Base-by-base conservation (phyloP, 495 filamentous ascomycete species). In the Saxophila tyrrhenica region DNA sequence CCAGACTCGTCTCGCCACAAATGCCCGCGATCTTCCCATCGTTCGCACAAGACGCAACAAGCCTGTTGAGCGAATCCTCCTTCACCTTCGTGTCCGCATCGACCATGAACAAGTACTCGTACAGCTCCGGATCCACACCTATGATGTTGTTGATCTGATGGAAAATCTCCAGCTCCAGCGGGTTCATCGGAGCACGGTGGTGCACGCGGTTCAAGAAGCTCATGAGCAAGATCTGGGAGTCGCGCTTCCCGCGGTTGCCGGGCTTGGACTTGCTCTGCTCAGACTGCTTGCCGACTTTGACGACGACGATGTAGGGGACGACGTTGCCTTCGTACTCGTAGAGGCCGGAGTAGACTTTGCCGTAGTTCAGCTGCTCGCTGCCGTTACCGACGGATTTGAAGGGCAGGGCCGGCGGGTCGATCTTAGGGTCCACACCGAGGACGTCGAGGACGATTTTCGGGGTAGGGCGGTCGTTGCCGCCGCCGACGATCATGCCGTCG, bases 121-220 rank as follows among this genome's bases (percentile, higher is more conserved):
- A 98, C 9, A 98, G 79, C 65, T 95, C 89, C 19, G 92, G 92
- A 61, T 98, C 89, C 24, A 98, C 92, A 57, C 92, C 92, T 59
- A 98, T 98, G 62, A 98, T 86, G 65, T 98, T 98, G 73, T 94
- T 94, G 74, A 98, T 91, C 67, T 98, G 92, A 60, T 98, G 91
- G 75, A 94, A 95, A 73, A 97, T 91, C 66, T 98, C 92, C 20
- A 98, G 77, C 68, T 98, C 91, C 22, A 98, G 82, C 10, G 92
- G 94, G 41, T 81, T 87, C 92, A 98, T 98, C 3, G 91, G 81
- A 3, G 84, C 72, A 54, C 89, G 87, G 67, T 98, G 86, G 67
- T 98, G 92, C 16, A 98, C 91, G 48, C 94, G 89, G 71, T 97
- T 97, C 61, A 98, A 79, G 79, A 98, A 97, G 67, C 81, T 85